These are phyloP conservation scores for Cystobasidium onofrii DNA, from an alignment of 768 basidiomycete species.

Conservation along the genomic window DNA sequence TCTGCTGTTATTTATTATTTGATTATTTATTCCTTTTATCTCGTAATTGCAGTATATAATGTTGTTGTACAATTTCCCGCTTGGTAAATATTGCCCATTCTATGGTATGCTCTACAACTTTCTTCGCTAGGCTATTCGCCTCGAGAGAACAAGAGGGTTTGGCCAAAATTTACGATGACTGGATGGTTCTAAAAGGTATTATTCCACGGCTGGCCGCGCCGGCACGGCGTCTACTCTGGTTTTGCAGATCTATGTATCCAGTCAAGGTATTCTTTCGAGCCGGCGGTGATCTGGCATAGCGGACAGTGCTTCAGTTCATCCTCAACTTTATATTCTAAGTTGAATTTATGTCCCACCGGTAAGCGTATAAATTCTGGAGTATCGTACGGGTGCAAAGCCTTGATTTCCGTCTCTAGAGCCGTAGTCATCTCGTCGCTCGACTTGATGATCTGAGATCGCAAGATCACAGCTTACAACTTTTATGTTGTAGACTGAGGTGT, in stretches of 20 bases:
- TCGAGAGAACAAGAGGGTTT: no score
- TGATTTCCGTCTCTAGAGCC: background rate
- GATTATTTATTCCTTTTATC: background rate
- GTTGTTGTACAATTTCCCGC: background rate
- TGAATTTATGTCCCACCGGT: no score
- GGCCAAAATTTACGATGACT: no score
- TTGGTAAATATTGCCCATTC: no score
- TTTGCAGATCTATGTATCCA: background rate
- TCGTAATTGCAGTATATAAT: background rate
- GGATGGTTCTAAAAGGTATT: background rate
- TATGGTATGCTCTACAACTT: no score
- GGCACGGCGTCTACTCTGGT: background rate
- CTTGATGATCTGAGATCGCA: slow-evolving; percentile 11
- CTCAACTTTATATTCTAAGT: no score
- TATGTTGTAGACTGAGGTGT: no score
- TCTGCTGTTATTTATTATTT: background rate
- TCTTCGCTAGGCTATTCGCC: no score
- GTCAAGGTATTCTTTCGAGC: background rate
- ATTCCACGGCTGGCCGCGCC: background rate
- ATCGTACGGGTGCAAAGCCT: slow-evolving; percentile 15
- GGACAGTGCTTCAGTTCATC: background rate
- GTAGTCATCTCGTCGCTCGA: background rate
- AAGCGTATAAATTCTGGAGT: slow-evolving; percentile 22
- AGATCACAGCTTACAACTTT: no score
- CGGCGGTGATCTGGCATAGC: background rate